Percentiles rank a stretch among this genome's conserved stretches.
Evolutionary conservation across 352 stramenopile genomes (phyloP).

Genomic region (Globisporangium recalcitrans): DNA sequence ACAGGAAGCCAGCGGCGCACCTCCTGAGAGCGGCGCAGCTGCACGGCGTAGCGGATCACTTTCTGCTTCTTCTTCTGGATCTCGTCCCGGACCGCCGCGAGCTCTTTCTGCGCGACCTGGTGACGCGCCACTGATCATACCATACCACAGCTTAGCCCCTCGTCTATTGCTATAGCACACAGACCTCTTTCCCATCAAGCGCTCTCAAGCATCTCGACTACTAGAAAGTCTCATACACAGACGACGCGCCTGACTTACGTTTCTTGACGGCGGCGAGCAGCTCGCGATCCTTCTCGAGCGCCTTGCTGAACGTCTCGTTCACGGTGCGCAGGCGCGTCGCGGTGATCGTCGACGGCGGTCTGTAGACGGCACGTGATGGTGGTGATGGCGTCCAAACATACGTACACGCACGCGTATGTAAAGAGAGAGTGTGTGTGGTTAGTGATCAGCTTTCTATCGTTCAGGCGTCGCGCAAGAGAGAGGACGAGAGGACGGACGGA

Average conservation of each 20-base stretch:
- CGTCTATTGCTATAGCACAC: not conserved
- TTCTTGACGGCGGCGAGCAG: conserved; percentile 70
- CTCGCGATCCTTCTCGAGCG: conserved; percentile 73
- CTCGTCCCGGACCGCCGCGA: conserved; percentile 47
- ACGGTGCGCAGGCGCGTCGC: conserved; percentile 64
- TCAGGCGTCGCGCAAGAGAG: not conserved
- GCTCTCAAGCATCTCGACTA: not conserved
- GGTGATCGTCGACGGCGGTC: conserved; percentile 71
- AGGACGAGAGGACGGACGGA: not conserved
- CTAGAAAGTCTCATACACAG: not conserved
- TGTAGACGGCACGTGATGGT: conserved; percentile 10
- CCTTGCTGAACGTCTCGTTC: conserved; percentile 70
- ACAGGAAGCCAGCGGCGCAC: conserved; percentile 1
- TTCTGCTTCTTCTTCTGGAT: conserved; percentile 68
- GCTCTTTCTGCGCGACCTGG: conserved; percentile 66
- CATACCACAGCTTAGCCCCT: not conserved
- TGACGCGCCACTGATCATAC: conserved; percentile 46
- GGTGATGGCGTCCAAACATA: not conserved
- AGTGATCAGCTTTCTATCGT: not conserved
- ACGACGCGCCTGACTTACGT: conserved; percentile 51
- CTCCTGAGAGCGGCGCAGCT: conserved; percentile 63
- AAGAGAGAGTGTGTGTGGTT: not conserved
- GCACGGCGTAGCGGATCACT: conserved; percentile 58
- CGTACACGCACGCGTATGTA: not conserved
- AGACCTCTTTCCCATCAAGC: too few relatives aligned